A percentile compares a stretch with the other conserved stretches of the same genome.
Evolutionary conservation across 768 basidiomycete genomes (phyloP).

Genomic region (Boletales sp.): DNA sequence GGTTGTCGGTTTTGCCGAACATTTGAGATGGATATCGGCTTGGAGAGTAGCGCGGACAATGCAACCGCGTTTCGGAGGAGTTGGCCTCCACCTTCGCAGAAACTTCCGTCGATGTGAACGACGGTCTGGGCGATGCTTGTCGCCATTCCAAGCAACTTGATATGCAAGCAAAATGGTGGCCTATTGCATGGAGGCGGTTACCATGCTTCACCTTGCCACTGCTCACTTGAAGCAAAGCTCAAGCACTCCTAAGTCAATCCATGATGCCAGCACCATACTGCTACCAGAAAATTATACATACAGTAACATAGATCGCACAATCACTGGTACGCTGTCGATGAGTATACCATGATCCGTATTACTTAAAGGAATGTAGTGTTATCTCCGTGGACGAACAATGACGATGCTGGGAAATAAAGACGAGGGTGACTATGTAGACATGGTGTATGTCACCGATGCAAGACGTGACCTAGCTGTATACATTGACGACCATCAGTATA

Average conservation of each 20-base stretch:
- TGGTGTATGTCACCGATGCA: conserved; percentile 23
- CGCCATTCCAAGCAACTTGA: conserved; percentile 5
- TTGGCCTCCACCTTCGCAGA: conserved; percentile 62
- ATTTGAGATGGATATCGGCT: conserved; percentile 55
- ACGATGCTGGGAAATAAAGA: not conserved
- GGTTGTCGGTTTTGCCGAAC: conserved; percentile 56
- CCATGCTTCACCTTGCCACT: too few species aligned
- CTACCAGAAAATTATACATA: not conserved
- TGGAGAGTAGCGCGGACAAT: conserved; percentile 61
- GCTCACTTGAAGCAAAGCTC: too few species aligned
- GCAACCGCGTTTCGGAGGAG: conserved; percentile 67
- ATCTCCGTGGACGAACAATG: conserved; percentile 8
- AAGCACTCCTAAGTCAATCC: too few species aligned
- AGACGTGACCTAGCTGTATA: conserved; percentile 28
- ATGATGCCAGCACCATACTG: not conserved
- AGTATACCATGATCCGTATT: conserved; percentile 7
- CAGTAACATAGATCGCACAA: conserved; percentile 8
- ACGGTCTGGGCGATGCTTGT: conserved; percentile 7
- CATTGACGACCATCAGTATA: not conserved
- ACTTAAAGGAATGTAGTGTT: conserved; percentile 10
- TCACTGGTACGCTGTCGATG: not conserved
- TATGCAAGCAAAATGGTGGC: not conserved
- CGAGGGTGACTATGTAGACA: not conserved
- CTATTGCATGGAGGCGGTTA: too few species aligned
- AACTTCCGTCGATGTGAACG: conserved; percentile 41